Conservation (phyloP, 23 red algal genomes). For the Cyanidium caldarium region DNA sequence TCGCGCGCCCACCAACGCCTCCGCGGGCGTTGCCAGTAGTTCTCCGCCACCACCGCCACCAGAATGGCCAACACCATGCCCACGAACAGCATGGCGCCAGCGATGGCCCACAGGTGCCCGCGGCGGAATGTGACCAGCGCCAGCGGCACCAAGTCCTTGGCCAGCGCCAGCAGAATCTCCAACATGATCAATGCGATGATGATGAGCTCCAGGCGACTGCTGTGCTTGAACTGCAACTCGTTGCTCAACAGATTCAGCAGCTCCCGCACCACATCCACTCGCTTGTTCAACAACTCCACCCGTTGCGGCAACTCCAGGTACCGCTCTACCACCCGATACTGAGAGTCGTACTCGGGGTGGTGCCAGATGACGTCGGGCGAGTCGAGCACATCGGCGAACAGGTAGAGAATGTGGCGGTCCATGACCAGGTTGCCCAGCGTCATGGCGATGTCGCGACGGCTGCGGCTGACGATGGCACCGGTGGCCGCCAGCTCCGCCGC, state of each 20-base stretch:
- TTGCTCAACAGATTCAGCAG: conserved; percentile 47
- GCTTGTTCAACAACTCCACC: conserved; percentile 54
- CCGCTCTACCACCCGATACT: conserved; percentile 32
- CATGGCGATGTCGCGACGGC: conserved; percentile 37
- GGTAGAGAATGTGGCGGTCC: conserved; percentile 47
- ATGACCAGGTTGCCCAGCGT: conserved; percentile 54
- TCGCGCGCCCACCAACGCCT: too few species aligned
- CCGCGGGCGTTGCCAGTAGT: too few species aligned
- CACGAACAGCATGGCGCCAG: not conserved
- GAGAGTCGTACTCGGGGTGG: conserved; percentile 39
- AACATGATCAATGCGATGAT: conserved; percentile 57
- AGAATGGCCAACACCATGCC: not conserved
- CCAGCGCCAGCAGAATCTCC: conserved; percentile 58
- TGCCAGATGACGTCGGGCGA: conserved; percentile 75
- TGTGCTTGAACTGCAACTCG: conserved; percentile 44
- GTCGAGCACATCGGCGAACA: conserved; percentile 66
- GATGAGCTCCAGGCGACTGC: conserved; percentile 46
- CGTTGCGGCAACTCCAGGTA: conserved; percentile 63
- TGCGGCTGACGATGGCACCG: conserved; percentile 32
- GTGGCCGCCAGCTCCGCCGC: conserved; percentile 47
- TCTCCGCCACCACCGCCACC: not conserved
- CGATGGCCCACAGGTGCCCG: not conserved
- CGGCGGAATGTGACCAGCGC: not conserved
- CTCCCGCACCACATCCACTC: conserved; percentile 64
- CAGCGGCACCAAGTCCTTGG: conserved; percentile 10